phyloP scores from a whole-genome alignment of 2,329 filamentous ascomycete genomes.

The Trichoderma breve region DNA sequence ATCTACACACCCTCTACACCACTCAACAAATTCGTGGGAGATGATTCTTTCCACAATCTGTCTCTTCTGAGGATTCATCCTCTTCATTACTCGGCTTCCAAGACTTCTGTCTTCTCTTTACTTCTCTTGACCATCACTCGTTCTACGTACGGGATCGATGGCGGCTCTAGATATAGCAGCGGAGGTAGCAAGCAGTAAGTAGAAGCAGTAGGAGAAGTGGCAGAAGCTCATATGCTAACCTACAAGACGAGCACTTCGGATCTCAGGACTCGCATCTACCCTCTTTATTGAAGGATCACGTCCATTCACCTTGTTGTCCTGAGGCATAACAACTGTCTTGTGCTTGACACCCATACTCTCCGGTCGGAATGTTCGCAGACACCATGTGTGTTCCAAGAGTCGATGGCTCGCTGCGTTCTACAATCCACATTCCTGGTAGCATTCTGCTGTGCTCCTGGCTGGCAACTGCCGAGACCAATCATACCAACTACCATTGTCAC shows the following conservation, averaged over 20 bases:
- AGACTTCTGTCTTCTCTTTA: neutral
- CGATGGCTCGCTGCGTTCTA: neutral
- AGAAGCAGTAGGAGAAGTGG: neutral
- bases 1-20: neutral
- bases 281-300: neutral
- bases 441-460: neutral
- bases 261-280: neutral
- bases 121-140: neutral
- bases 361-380: neutral
- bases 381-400: neutral
- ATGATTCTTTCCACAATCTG: neutral
- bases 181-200: neutral
- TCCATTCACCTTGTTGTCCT: neutral
- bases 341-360: neutral
- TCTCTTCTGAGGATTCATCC: neutral
- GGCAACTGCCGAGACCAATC: neutral
- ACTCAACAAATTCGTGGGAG: neutral
- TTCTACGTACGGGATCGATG: neutral
- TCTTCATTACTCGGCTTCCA: neutral
- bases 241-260: neutral
- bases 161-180: neutral
- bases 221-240: neutral
- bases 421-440: neutral
- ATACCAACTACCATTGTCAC: neutral
- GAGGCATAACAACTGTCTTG: neutral